Evolutionary conservation across 179 eudicot genomes (phyloP), one percentile per base, ranked within the genome.

Genomic region (Silene noctiflora): DNA sequence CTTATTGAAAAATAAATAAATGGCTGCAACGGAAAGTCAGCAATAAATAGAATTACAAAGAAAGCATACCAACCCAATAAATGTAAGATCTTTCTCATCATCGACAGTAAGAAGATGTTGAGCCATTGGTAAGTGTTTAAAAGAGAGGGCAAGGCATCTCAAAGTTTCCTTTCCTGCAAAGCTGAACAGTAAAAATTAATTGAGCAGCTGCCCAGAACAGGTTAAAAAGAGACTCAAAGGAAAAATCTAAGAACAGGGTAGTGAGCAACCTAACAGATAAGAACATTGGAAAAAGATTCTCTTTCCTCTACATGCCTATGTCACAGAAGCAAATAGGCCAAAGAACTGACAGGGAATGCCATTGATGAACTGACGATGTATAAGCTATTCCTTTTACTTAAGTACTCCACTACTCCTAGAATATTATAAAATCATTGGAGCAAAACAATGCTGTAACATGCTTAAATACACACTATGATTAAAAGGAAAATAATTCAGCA

Each of bases 21-120:
- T 13, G n/a, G 14, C 58, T 51, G 61, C 67, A 75, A 74, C 46
- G 46, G n/a, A 64, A 75, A 25, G 53, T 46, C 67, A 59, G 59
- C n/a, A 4, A 33, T 16, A 13, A 73, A 63, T 17, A 69, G 44
- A 35, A 70, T 69, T 55, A 21, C n/a, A 79, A 83, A 86, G 90
- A 87, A 85, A 85, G 90, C 97, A 84, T 91, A 96, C 99, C 98
- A 96, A 88, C 90, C 97, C 99, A 91, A 93, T 87, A 87, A 96
- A 93, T 58, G 99, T 93, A 67, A 96, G 98, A 77, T 93, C 97
- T 70, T 85, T 90, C 82, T 96, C 99, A 81, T 93, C 99, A 48
- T 90, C 92, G 7, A 84, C 59, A 55, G 97, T 88, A 29, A 96
- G 81, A 42, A 83, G 76, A 74, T 90, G 98, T 79, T 87, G 97